Evolutionary conservation across 257 asterid genomes (phyloP).

Genomic region (Verbascum thapsus): DNA sequence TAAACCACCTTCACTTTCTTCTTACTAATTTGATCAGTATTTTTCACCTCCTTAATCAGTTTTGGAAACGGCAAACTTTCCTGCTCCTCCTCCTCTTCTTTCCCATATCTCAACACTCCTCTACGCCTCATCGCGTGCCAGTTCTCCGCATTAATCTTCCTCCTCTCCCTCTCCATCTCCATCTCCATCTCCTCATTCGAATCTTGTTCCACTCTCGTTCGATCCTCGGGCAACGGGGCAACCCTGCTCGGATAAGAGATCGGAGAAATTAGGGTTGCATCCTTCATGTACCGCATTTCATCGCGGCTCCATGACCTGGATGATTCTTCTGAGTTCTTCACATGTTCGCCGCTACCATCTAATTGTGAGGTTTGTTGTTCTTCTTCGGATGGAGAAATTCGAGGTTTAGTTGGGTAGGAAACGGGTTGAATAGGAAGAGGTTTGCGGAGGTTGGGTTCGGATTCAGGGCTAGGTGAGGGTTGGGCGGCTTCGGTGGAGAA

Average conservation of each 20-base stretch:
- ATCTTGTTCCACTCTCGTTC: constrained; percentile 34
- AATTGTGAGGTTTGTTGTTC: constrained; percentile 14
- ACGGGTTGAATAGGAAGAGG: constrained; percentile 60
- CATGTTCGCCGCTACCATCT: constrained; percentile 15
- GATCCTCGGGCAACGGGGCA: constrained; percentile 95
- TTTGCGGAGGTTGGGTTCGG: constrained; percentile 37
- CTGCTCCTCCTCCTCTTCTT: constrained; percentile 45
- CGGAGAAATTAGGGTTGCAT: constrained; percentile 46
- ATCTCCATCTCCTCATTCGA: constrained; percentile 36
- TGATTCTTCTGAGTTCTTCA: constrained; percentile 22
- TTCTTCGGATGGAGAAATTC: too few species aligned
- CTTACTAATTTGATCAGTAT: constrained; percentile 34
- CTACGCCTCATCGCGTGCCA: constrained; percentile 31
- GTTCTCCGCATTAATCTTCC: constrained; percentile 47
- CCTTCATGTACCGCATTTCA: constrained; percentile 82
- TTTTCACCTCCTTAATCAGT: constrained; percentile 49
- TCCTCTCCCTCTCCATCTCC: constrained; percentile 72
- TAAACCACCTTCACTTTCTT: constrained; percentile 62
- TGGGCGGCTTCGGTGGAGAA: constrained; percentile 45
- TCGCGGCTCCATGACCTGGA: constrained; percentile 62
- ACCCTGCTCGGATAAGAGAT: constrained; percentile 69
- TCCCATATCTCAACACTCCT: constrained; percentile 37
- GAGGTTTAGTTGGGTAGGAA: constrained; percentile 60
- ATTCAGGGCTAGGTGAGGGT: constrained; percentile 35
- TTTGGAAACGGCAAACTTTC: constrained; percentile 68